Evolutionary conservation across 345 rosid genomes (phyloP).

Genomic region (Litchi chinensis): DNA sequence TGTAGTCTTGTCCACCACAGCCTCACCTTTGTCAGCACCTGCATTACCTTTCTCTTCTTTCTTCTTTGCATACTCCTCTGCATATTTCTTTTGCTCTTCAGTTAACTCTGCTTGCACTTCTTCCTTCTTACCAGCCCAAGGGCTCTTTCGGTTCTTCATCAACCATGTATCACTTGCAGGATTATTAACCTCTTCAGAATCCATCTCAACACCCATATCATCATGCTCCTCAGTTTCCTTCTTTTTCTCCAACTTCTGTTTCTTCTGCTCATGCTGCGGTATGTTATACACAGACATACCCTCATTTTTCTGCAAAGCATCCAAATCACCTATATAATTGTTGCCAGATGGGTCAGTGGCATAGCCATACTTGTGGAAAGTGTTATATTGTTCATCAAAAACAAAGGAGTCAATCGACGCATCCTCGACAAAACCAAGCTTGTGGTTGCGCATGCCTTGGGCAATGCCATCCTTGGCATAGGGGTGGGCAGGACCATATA

Average conservation of each 20-base stretch:
- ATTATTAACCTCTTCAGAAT: conserved; percentile 62
- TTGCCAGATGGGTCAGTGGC: conserved; percentile 90
- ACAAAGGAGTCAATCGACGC: conserved; percentile 80
- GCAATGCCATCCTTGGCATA: conserved; percentile 92
- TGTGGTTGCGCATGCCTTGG: conserved; percentile 96
- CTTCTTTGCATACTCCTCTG: conserved; percentile 94
- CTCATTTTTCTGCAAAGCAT: conserved; percentile 58
- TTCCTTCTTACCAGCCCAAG: conserved; percentile 96
- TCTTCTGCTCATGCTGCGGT: conserved; percentile 83
- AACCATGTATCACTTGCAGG: conserved; percentile 85
- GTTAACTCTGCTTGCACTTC: conserved; percentile 76
- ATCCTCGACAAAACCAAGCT: conserved; percentile 93
- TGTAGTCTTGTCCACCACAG: conserved; percentile 73
- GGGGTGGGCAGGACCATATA: conserved; percentile 82
- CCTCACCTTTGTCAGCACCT: conserved; percentile 73
- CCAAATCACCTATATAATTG: conserved; percentile 75
- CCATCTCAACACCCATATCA: conserved; percentile 30
- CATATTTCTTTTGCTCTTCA: conserved; percentile 97
- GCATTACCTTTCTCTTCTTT: conserved; percentile 76
- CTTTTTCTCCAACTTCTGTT: conserved; percentile 64
- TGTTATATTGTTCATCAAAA: conserved; percentile 91
- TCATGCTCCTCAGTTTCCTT: conserved; percentile 43
- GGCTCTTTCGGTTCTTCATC: conserved; percentile 80
- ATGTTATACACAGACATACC: conserved; percentile 78
- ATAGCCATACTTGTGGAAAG: conserved; percentile 85